These are phyloP conservation scores for Boechera divaricarpa DNA, from an alignment of 345 rosid species.

Conservation along the genomic window DNA sequence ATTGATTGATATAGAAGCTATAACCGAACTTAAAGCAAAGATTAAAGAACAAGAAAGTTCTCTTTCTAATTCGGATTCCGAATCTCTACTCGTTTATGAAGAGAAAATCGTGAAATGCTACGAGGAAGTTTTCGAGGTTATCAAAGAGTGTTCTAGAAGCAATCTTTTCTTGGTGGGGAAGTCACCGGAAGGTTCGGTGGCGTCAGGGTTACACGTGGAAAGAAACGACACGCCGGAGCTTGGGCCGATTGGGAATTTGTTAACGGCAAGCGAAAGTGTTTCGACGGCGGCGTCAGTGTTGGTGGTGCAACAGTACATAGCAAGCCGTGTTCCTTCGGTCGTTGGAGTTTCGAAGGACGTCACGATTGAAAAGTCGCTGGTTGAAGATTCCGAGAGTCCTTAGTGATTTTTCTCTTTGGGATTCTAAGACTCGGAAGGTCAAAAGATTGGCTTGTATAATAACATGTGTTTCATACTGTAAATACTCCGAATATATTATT, in stretches of 20 bases:
- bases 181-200: conserved; percentile 53
- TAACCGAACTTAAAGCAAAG: conserved; percentile 48
- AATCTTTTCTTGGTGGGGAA: conserved; percentile 65
- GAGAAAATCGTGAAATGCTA: conserved; percentile 48
- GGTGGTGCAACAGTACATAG: conserved; percentile 57
- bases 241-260: conserved; percentile 44
- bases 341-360: background rate
- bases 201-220: conserved; percentile 41
- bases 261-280: conserved; percentile 52
- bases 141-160: conserved; percentile 45
- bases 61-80: conserved; percentile 3
- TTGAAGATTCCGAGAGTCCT: conserved; percentile 28
- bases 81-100: conserved; percentile 47
- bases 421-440: background rate
- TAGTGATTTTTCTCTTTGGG: background rate
- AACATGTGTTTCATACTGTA: conserved; percentile 22
- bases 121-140: conserved; percentile 48
- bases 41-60: conserved; percentile 39
- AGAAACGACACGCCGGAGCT: conserved; percentile 45
- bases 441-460: conserved; percentile 8
- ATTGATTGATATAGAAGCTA: conserved; percentile 45
- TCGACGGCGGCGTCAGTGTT: conserved; percentile 57
- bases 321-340: conserved; percentile 3
- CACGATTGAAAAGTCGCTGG: conserved; percentile 22
- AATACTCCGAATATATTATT: conserved; percentile 8